phyloP scores from a whole-genome alignment of 78 protist genomes.

The Dictyostelium capitatum region DNA sequence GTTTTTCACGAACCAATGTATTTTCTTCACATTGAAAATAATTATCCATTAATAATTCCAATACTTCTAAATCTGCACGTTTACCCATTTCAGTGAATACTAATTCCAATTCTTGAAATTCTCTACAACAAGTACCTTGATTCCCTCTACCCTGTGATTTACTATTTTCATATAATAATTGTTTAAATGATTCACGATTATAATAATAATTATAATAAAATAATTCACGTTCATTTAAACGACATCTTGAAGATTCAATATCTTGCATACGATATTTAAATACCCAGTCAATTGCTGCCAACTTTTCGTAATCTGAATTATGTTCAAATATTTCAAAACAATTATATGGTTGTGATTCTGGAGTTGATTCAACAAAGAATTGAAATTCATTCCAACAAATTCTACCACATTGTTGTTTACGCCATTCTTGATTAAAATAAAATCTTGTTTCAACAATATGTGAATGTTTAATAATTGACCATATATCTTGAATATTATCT shows the following conservation, averaged over 20 bases:
- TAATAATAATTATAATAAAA: conserved; percentile 8
- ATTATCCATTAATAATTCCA: background rate
- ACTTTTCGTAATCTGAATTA: background rate
- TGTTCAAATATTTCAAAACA: conserved; percentile 9
- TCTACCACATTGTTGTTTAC: too few species aligned
- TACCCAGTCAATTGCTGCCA: conserved; percentile 8
- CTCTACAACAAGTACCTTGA: conserved; percentile 11
- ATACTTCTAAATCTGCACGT: background rate
- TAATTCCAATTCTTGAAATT: background rate
- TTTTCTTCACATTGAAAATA: background rate
- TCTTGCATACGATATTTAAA: background rate
- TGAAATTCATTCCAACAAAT: background rate
- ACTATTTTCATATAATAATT: background rate
- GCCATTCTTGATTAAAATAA: background rate
- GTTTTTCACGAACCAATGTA: background rate
- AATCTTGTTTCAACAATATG: conserved; percentile 5
- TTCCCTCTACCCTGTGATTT: background rate
- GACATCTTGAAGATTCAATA: background rate
- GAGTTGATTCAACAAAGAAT: background rate
- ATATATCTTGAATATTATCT: background rate
- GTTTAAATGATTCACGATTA: background rate
- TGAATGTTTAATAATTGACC: conserved; percentile 15
- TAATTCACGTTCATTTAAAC: background rate
- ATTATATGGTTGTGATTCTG: background rate
- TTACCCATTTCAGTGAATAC: conserved; percentile 3